Evolutionary conservation across 495 filamentous ascomycete genomes (phyloP).

Genomic region (Sordaria brevicollis): DNA sequence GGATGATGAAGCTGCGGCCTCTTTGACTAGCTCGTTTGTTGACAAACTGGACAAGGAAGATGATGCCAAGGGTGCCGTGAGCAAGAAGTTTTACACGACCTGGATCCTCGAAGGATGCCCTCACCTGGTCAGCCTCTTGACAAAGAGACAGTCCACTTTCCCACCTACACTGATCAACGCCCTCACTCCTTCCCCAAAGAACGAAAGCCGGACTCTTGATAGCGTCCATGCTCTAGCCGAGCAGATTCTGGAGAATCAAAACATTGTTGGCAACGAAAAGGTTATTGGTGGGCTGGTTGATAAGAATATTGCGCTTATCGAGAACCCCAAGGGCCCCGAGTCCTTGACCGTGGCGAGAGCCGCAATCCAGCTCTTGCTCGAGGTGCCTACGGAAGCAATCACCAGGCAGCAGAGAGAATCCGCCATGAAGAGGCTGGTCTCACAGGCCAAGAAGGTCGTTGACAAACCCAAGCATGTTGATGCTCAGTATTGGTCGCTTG

Average conservation of each 20-base stretch:
- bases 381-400: slow-evolving; percentile 9
- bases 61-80: slow-evolving; percentile 10
- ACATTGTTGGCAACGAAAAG: slow-evolving; percentile 7
- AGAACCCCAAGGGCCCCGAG: slow-evolving; percentile 6
- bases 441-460: slow-evolving; percentile 2
- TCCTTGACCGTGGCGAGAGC: slow-evolving; percentile 3
- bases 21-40: slow-evolving; percentile 22
- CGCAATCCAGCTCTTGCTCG: slow-evolving; percentile 14
- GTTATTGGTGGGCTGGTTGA: slow-evolving; percentile 12
- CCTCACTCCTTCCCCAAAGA: neutral
- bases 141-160: neutral
- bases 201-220: neutral
- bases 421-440: slow-evolving; percentile 13
- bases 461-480: neutral
- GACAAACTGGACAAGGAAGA: slow-evolving; percentile 18
- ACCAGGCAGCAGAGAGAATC: slow-evolving; percentile 14
- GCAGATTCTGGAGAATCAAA: slow-evolving; percentile 13
- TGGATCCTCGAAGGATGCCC: slow-evolving; percentile 13
- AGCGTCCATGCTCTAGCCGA: neutral
- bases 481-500: slow-evolving; percentile 16
- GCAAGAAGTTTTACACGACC: slow-evolving; percentile 5
- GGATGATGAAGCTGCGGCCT: slow-evolving; percentile 21
- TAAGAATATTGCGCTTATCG: slow-evolving; percentile 6
- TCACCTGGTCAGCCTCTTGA: neutral
- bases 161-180: neutral